Base-by-base conservation (phyloP, 192 early-diverging fungal species). In the Thamnidium elegans region DNA sequence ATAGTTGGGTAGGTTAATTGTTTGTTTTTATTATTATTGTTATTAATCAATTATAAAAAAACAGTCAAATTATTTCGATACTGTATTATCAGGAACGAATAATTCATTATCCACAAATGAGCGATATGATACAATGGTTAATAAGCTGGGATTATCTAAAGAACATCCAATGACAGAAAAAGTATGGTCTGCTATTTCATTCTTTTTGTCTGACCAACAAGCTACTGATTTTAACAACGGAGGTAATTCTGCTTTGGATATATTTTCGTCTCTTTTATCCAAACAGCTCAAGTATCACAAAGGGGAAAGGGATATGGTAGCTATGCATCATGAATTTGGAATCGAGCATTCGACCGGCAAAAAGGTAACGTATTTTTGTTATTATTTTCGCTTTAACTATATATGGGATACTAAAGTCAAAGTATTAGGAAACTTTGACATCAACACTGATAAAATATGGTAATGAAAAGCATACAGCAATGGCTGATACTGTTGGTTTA, bases 241-340 rank as follows among this genome's bases (percentile, higher is more conserved):
- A 20, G 65, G 19, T 71, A 9, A 45, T 7, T 81, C 91, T 1
- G 78, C 84, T 15, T 71, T 99, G 6, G 97, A 99, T 70, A 85
- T 86, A 30, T 87, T 97, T 72, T 94, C 94, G 55, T 70, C 76
- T 6, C 72, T 94, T n/a, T 71, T 99, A 50, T 86, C 94, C 53
- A 68, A 78, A 21, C 86, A 90, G 58, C 82, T 97, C 23, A 85
- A 86, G 64, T 96, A 94, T 71, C 73, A 73, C 3, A 68, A 79
- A 1, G 81, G 81, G 21, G 97, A 99, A 69, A 88, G 92, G 32
- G 97, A 99, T 75, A 90, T 97, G 87, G 89, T 95, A 20, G 88
- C 87, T 55, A 77, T 99, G 86, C 89, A 93, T 75, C 97, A 99
- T 73, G 93, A 96, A 67, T 97, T 99, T 81, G 91, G 88, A 3